Evolutionary conservation across 441 rosid species (phyloP).

Genomic region (Pelargonium myrrhifolium): DNA sequence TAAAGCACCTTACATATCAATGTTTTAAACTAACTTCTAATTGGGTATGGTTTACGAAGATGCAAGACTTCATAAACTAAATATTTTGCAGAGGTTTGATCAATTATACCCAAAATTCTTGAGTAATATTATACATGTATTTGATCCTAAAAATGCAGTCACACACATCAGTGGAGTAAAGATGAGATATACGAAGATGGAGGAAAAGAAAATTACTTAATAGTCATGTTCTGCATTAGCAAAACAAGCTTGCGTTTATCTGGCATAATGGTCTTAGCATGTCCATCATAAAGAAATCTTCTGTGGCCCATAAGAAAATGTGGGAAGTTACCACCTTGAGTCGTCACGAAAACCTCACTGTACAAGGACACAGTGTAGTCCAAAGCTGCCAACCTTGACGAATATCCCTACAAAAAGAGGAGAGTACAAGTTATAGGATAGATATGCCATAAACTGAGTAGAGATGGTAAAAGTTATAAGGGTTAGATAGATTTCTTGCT

Average conservation of each 20-base stretch:
- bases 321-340: conserved; percentile 95
- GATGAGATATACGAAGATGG: conserved; percentile 8
- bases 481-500: background rate
- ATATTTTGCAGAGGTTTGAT: background rate
- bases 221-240: conserved; percentile 59
- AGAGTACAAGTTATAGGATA: conserved; percentile 7
- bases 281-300: conserved; percentile 74
- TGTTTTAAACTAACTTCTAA: background rate
- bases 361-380: conserved; percentile 79
- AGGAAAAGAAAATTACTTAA: conserved; percentile 40
- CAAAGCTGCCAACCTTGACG: conserved; percentile 92
- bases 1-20: background rate
- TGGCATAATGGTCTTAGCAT: conserved; percentile 78
- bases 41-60: background rate
- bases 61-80: background rate
- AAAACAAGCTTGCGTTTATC: conserved; percentile 73
- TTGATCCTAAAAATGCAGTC: background rate
- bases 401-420: conserved; percentile 48
- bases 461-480: background rate
- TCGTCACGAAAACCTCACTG: conserved; percentile 83
- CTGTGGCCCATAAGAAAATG: conserved; percentile 95
- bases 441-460: background rate
- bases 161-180: background rate
- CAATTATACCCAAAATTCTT: background rate
- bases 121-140: background rate